Conservation (phyloP, 345 rosid species). For the Theobroma cacao region DNA sequence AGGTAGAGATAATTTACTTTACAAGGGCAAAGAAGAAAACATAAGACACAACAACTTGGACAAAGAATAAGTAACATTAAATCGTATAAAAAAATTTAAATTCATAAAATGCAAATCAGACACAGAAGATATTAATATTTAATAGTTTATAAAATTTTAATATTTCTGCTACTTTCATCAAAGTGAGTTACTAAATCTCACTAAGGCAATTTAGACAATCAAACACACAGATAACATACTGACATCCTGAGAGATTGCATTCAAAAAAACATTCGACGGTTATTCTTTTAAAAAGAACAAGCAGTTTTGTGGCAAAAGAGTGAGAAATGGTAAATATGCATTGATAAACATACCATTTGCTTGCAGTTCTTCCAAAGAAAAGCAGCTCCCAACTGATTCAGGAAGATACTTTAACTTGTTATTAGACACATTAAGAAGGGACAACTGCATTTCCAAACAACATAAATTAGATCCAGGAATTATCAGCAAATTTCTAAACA, state of each 20-base stretch:
- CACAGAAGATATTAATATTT: not conserved
- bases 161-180: not conserved
- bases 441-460: conserved; percentile 57
- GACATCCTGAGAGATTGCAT: not conserved
- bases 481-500: conserved; percentile 6
- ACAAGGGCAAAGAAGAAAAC: not conserved
- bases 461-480: conserved; percentile 14
- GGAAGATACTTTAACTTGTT: conserved; percentile 88
- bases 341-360: conserved; percentile 62
- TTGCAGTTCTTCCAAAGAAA: conserved; percentile 87
- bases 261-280: not conserved
- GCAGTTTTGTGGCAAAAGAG: not conserved
- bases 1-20: not conserved
- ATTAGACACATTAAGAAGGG: conserved; percentile 80
- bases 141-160: not conserved
- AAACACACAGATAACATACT: not conserved
- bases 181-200: not conserved
- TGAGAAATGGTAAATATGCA: not conserved
- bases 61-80: not conserved
- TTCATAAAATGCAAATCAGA: not conserved
- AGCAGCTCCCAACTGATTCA: conserved; percentile 95
- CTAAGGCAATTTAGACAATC: not conserved
- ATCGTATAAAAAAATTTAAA: not conserved
- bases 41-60: not conserved
- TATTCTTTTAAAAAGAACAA: not conserved